These are phyloP conservation scores for Scedosporium aurantiacum DNA, from an alignment of 2,329 filamentous ascomycete genomes.

Conservation along the genomic window DNA sequence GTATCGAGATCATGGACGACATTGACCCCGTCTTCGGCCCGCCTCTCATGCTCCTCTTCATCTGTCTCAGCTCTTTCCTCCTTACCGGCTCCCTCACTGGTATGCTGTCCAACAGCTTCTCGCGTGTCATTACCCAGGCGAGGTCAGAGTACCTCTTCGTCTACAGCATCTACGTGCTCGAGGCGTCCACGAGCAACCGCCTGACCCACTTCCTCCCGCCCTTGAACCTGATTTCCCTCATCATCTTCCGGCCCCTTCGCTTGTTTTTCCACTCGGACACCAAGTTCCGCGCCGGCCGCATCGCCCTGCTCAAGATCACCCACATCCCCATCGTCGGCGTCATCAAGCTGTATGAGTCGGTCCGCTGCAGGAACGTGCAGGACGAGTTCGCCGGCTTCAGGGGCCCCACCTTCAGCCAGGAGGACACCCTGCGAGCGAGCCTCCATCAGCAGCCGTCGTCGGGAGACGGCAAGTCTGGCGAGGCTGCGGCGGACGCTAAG, in stretches of 20 bases:
- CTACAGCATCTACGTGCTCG: conserved; percentile 54
- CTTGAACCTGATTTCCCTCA: conserved; percentile 62
- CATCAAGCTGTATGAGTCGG: conserved; percentile 57
- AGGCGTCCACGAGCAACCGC: conserved; percentile 57
- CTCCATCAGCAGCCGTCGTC: conserved; percentile 11
- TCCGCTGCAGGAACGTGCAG: conserved; percentile 25
- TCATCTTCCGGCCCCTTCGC: conserved; percentile 61
- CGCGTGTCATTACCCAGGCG: conserved; percentile 50
- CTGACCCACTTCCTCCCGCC: conserved; percentile 62
- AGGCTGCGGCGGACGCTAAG: not conserved
- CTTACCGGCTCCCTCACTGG: conserved; percentile 69
- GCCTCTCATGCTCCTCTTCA: conserved; percentile 59
- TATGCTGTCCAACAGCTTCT: conserved; percentile 68
- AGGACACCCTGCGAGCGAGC: conserved; percentile 7
- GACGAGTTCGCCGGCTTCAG: conserved; percentile 38
- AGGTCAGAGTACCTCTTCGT: conserved; percentile 71
- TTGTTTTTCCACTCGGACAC: conserved; percentile 54
- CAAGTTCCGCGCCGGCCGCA: conserved; percentile 50
- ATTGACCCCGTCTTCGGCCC: conserved; percentile 50
- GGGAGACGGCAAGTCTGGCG: not conserved
- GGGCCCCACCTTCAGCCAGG: conserved; percentile 24
- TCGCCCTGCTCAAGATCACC: conserved; percentile 50
- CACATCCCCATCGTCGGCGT: conserved; percentile 58
- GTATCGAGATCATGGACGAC: conserved; percentile 56
- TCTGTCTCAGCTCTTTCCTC: conserved; percentile 66